Evolutionary conservation across 2,329 filamentous ascomycete genomes (phyloP).

Genomic region (Exophiala xenobiotica): DNA sequence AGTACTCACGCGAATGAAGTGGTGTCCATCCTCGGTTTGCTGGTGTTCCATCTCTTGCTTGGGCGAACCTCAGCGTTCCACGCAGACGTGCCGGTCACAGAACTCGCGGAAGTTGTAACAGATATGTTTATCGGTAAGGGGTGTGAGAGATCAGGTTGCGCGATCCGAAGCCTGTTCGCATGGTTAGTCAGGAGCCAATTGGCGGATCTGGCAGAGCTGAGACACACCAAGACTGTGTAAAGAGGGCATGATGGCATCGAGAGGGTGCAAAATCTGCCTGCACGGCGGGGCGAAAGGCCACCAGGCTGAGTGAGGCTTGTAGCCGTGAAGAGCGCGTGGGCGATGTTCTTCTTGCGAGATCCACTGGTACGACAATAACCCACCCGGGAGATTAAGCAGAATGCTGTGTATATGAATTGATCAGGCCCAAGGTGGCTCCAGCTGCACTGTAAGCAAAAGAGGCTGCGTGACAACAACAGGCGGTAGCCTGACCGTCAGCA

Average conservation of each 20-base stretch:
- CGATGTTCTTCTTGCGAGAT: constrained; percentile 11
- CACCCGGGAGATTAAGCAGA: constrained; percentile 22
- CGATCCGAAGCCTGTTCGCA: constrained; percentile 37
- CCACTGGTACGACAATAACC: constrained; percentile 20
- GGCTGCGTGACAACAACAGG: constrained; percentile 17
- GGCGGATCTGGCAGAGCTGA: constrained; percentile 12
- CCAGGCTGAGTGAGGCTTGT: constrained; percentile 11
- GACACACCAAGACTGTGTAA: constrained; percentile 23
- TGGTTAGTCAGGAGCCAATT: constrained; percentile 34
- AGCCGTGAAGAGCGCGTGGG: constrained; percentile 6
- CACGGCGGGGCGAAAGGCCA: constrained; percentile 18
- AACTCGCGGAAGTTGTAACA: not conserved
- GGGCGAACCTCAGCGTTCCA: constrained; percentile 3
- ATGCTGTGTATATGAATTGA: constrained; percentile 14
- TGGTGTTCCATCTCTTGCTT: constrained; percentile 46
- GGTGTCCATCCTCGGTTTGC: constrained; percentile 51
- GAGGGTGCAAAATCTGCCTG: constrained; percentile 11
- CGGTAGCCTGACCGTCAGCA: constrained; percentile 20
- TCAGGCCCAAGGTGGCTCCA: constrained; percentile 5
- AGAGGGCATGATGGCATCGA: constrained; percentile 25
- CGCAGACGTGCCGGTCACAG: constrained; percentile 27
- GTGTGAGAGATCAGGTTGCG: constrained; percentile 34
- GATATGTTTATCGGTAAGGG: constrained; percentile 35
- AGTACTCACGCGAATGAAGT: constrained; percentile 47
- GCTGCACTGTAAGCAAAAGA: constrained; percentile 21